Evolutionary conservation across 2,329 filamentous ascomycete species (phyloP).

Genomic region (Byssothecium circinans): DNA sequence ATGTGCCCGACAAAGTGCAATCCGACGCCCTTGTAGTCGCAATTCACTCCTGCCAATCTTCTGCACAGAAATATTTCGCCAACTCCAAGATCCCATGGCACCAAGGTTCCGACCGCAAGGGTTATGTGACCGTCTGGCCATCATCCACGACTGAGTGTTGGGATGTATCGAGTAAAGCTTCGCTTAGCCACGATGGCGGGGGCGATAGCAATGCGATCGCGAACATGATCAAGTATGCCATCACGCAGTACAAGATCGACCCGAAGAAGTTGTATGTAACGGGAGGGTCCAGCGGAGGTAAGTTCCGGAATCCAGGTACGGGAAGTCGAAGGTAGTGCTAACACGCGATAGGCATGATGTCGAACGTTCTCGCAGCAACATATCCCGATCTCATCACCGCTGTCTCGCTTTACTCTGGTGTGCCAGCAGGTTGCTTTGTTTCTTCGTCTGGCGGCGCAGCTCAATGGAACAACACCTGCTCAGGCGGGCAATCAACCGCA

Average conservation of each 20-base stretch:
- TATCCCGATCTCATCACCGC: slow-evolving; percentile 59
- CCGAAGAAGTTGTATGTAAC: slow-evolving; percentile 57
- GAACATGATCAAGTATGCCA: slow-evolving; percentile 61
- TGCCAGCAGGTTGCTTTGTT: slow-evolving; percentile 58
- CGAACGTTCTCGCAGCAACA: slow-evolving; percentile 52
- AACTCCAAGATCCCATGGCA: slow-evolving; percentile 36
- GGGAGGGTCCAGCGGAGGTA: slow-evolving; percentile 53
- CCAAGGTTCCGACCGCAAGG: slow-evolving; percentile 32
- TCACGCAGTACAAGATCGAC: slow-evolving; percentile 57
- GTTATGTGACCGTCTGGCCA: slow-evolving; percentile 36
- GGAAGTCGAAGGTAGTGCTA: neutral
- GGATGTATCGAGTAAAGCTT: slow-evolving; percentile 59
- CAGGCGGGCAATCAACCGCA: slow-evolving; percentile 50
- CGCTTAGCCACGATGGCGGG: slow-evolving; percentile 59
- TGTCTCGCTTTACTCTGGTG: slow-evolving; percentile 55
- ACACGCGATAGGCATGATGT: slow-evolving; percentile 29
- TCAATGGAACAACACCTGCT: slow-evolving; percentile 57
- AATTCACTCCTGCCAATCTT: slow-evolving; percentile 36
- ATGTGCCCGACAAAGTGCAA: slow-evolving; percentile 30
- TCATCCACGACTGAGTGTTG: slow-evolving; percentile 51
- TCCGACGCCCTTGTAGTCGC: slow-evolving; percentile 32
- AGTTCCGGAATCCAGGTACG: neutral
- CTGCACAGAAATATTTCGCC: slow-evolving; percentile 32
- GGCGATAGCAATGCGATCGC: slow-evolving; percentile 60
- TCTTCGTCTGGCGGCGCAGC: slow-evolving; percentile 46